Evolutionary conservation across 2,329 filamentous ascomycete genomes (phyloP).

Genomic region (Ciborinia camelliae): DNA sequence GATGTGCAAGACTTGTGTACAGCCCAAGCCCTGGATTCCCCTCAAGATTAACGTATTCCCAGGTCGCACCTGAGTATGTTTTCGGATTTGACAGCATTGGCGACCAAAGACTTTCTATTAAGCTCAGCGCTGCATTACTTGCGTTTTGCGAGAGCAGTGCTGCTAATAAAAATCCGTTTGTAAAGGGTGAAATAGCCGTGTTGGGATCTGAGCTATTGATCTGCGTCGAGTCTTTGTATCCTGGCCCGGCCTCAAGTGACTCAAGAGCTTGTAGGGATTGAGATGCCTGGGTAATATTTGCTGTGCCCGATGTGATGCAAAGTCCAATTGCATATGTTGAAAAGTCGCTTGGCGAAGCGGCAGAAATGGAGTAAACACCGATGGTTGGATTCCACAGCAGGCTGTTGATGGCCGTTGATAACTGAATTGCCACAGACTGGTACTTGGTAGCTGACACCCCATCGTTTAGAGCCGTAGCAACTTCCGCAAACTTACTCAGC

Average conservation of each 20-base stretch:
- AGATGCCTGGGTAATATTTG: background rate
- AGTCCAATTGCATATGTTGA: slow-evolving; percentile 29
- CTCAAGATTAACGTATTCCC: slow-evolving; percentile 42
- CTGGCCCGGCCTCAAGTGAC: background rate
- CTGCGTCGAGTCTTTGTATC: background rate
- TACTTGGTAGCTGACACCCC: slow-evolving; percentile 30
- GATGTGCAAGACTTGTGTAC: slow-evolving; percentile 45
- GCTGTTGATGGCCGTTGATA: slow-evolving; percentile 35
- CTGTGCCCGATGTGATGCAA: background rate
- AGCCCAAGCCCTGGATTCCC: slow-evolving; percentile 42
- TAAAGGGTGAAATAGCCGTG: background rate
- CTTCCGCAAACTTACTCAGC: slow-evolving; percentile 30
- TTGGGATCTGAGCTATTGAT: background rate
- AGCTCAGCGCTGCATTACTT: slow-evolving; percentile 14
- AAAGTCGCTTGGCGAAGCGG: slow-evolving; percentile 34
- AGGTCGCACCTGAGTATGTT: slow-evolving; percentile 42
- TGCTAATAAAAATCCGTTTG: slow-evolving; percentile 3
- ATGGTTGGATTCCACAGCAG: slow-evolving; percentile 38
- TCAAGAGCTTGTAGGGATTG: background rate
- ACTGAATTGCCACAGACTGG: slow-evolving; percentile 24
- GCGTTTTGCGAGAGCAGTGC: background rate
- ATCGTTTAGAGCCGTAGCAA: slow-evolving; percentile 38
- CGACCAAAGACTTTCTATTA: slow-evolving; percentile 43
- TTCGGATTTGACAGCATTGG: slow-evolving; percentile 41
- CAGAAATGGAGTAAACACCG: slow-evolving; percentile 37